A percentile compares a stretch with the other conserved stretches of the same genome.
Conservation (phyloP, 805 yeast genomes). For the Priceomyces castillae region DNA sequence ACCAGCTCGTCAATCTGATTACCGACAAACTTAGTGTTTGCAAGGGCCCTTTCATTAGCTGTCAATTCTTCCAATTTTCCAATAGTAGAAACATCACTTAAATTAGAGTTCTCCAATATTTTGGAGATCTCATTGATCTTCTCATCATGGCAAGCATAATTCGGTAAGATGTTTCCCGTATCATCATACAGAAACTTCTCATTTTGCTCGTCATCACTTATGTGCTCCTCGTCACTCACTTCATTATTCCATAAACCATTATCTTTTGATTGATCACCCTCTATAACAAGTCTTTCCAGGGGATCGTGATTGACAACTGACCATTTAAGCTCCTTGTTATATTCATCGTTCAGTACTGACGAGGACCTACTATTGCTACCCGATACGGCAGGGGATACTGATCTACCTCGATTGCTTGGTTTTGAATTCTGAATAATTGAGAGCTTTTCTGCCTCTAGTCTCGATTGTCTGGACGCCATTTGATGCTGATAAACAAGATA, state of each 20-base stretch:
- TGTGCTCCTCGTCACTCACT: conserved; percentile 57
- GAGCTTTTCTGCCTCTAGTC: conserved; percentile 41
- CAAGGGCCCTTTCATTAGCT: conserved; percentile 58
- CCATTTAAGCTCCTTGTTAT: conserved; percentile 51
- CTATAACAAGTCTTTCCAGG: conserved; percentile 50
- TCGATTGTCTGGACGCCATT: conserved; percentile 36
- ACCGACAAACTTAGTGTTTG: conserved; percentile 51
- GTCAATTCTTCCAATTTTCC: conserved; percentile 53
- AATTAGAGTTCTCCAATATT: conserved; percentile 37
- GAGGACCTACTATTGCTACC: conserved; percentile 32
- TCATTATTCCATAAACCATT: conserved; percentile 26
- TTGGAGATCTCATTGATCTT: conserved; percentile 37
- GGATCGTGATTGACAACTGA: conserved; percentile 74
- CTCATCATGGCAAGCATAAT: conserved; percentile 48
- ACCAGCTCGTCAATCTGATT: conserved; percentile 31
- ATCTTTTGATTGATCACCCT: conserved; percentile 11
- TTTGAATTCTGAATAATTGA: conserved; percentile 38
- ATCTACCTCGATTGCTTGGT: conserved; percentile 32
- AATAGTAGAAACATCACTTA: conserved; percentile 46
- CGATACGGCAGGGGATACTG: conserved; percentile 31
- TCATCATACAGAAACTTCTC: conserved; percentile 58
- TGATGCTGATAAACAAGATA: neutral
- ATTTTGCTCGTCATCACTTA: conserved; percentile 57
- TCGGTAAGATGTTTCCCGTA: conserved; percentile 57
- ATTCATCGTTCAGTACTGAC: conserved; percentile 35